Evolutionary conservation across 352 stramenopile genomes (phyloP).

Genomic region (Phytophthora pistaciae): DNA sequence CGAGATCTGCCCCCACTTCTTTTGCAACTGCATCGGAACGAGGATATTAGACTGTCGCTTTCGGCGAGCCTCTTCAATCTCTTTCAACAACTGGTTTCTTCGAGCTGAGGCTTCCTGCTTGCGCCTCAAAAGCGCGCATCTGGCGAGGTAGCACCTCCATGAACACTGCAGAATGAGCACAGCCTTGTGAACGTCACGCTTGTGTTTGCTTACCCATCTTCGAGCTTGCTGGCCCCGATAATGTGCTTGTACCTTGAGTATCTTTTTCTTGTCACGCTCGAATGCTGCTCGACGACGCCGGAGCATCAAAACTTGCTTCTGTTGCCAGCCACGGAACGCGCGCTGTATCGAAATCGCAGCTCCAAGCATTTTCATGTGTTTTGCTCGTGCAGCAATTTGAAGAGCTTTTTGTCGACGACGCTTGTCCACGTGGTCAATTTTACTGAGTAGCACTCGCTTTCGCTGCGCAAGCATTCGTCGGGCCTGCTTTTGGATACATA

Average conservation of each 20-base stretch:
- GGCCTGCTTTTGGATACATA: conserved; percentile 52
- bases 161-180: conserved; percentile 54
- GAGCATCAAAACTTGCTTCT: conserved; percentile 42
- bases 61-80: conserved; percentile 34
- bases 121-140: conserved; percentile 8
- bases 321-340: conserved; percentile 49
- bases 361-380: conserved; percentile 30
- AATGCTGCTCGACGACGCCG: conserved; percentile 61
- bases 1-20: conserved; percentile 38
- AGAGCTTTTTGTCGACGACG: conserved; percentile 16
- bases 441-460: conserved; percentile 40
- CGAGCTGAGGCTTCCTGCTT: conserved; percentile 12
- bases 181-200: conserved; percentile 26
- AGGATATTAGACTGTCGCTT: conserved; percentile 28
- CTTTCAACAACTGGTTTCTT: conserved; percentile 28
- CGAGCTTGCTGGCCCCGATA: conserved; percentile 55
- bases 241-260: conserved; percentile 62
- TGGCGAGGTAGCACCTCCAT: conserved; percentile 57
- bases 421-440: conserved; percentile 46
- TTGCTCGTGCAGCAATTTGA: conserved; percentile 9
- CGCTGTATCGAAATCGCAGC: conserved; percentile 60
- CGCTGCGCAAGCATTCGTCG: conserved; percentile 46
- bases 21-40: conserved; percentile 28
- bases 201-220: conserved; percentile 35
- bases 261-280: conserved; percentile 67